Evolutionary conservation across 2,329 filamentous ascomycete genomes (phyloP).

Genomic region (Fusarium metavorans): DNA sequence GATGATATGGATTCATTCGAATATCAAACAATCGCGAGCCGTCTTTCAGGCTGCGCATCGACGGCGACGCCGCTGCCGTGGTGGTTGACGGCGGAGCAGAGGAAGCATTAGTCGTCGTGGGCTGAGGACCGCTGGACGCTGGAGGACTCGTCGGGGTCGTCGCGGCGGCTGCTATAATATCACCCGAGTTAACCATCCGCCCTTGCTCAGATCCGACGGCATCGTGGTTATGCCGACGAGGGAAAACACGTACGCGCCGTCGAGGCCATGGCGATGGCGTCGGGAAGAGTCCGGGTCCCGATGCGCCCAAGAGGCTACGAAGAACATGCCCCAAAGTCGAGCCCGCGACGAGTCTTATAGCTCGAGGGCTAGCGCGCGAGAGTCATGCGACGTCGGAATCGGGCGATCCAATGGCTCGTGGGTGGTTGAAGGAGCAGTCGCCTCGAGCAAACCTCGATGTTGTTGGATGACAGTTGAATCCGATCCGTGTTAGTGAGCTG

Average conservation of each 20-base stretch:
- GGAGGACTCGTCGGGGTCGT: constrained; percentile 11
- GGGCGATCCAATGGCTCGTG: constrained; percentile 20
- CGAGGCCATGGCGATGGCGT: constrained; percentile 48
- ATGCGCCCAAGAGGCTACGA: constrained; percentile 27
- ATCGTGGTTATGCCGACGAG: neutral
- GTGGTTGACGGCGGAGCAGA: constrained; percentile 10
- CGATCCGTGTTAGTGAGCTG: constrained; percentile 40
- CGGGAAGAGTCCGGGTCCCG: constrained; percentile 31
- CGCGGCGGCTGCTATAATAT: constrained; percentile 20
- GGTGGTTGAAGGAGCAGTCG: constrained; percentile 5
- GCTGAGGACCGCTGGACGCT: neutral
- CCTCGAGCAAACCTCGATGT: constrained; percentile 17
- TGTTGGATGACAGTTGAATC: constrained; percentile 21
- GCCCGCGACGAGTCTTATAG: constrained; percentile 7
- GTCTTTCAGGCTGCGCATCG: constrained; percentile 5
- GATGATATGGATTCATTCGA: constrained; percentile 15
- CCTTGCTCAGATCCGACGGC: neutral
- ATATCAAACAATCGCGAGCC: constrained; percentile 25
- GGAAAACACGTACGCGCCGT: constrained; percentile 42
- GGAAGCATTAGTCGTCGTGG: constrained; percentile 7
- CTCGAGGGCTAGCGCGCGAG: neutral
- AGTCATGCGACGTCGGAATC: constrained; percentile 25
- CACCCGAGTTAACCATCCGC: constrained; percentile 27
- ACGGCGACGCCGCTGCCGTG: constrained; percentile 2
- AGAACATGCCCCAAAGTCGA: constrained; percentile 28